Percentiles rank a stretch among this genome's conserved stretches.
These are phyloP conservation scores for Tolypocladium pustulatum DNA, from an alignment of 2,329 filamentous ascomycete genomes.

Conservation along the genomic window DNA sequence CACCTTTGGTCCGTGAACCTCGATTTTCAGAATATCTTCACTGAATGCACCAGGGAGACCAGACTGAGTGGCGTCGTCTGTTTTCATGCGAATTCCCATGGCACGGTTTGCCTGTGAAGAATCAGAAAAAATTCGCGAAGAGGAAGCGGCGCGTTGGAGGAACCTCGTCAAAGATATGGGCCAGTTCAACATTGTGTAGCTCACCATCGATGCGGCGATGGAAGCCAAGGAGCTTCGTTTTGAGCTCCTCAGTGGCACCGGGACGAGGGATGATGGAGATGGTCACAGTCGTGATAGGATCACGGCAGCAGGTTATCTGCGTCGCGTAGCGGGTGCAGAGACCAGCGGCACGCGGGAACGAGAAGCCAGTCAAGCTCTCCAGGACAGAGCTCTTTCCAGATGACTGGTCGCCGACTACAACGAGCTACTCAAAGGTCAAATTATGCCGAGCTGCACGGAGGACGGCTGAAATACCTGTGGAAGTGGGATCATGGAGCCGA, in stretches of 20 bases:
- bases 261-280: constrained; percentile 27
- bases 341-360: constrained; percentile 31
- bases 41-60: constrained; percentile 27
- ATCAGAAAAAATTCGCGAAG: background rate
- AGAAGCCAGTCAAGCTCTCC: constrained; percentile 48
- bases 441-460: constrained; percentile 24
- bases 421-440: constrained; percentile 33
- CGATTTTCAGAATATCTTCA: constrained; percentile 28
- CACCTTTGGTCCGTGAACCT: constrained; percentile 31
- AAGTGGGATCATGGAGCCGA: constrained; percentile 23
- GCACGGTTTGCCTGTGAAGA: constrained; percentile 23
- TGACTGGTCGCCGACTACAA: constrained; percentile 75
- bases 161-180: constrained; percentile 28
- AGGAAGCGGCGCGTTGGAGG: background rate
- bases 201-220: constrained; percentile 10
- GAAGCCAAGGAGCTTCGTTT: constrained; percentile 13
- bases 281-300: constrained; percentile 23
- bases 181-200: constrained; percentile 19
- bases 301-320: constrained; percentile 10
- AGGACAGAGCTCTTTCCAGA: constrained; percentile 80
- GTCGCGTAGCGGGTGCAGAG: constrained; percentile 40
- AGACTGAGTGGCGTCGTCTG: constrained; percentile 3
- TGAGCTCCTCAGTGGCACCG: constrained; percentile 5
- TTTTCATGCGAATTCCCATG: constrained; percentile 30
- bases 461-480: constrained; percentile 41